Base-by-base conservation (phyloP, 176 grass and related monocot species). In the Bothriochloa decipiens region DNA sequence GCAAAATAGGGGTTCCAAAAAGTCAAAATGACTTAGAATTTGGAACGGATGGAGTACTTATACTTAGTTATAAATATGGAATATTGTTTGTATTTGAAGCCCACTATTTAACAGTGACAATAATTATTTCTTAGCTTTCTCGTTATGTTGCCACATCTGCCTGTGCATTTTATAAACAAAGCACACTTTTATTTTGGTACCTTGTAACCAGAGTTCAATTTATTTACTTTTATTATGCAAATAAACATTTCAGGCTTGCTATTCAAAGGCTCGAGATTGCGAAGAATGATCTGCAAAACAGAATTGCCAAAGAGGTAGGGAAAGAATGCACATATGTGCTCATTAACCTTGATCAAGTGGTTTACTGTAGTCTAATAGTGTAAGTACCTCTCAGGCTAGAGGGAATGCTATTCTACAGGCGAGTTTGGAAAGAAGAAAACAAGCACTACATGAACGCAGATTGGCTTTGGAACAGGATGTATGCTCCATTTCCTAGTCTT, bases 361-460 rank as follows among this genome's bases (percentile, higher is more conserved):
- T 76, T 82, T 78, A 61, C 37, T 82, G 71, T 78, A 82, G 87
- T 85, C 52, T 89, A 82, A 92, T 80, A 27, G n/a, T 35, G n/a
- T 36, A 76, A 83, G 13, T 76, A 40, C 16, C 74, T 89, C 43
- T 77, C 90, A 99, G 97, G 91, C 91, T 57, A 96, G 91, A 92
- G 97, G 91, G 53, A 99, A 99, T 96, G 93, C 97, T 52, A 96
- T 99, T 87, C 90, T 99, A 86, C 93, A 99, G 40, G 91, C 86
- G 75, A 99, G 97, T 86, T 85, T 99, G 85, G 97, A 99, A 94
- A 99, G 97, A 89, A 96, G 97, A 96, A 99, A 99, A 75, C 97
- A 99, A 91, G 97, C 93, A 7, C 83, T 99, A 70, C 97, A 96
- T 86, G 97, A 99, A 75, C 97, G 91, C 18, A 92, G 97, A 42